Conservation (phyloP, 306 rosid species). For the Purshia tridentata region DNA sequence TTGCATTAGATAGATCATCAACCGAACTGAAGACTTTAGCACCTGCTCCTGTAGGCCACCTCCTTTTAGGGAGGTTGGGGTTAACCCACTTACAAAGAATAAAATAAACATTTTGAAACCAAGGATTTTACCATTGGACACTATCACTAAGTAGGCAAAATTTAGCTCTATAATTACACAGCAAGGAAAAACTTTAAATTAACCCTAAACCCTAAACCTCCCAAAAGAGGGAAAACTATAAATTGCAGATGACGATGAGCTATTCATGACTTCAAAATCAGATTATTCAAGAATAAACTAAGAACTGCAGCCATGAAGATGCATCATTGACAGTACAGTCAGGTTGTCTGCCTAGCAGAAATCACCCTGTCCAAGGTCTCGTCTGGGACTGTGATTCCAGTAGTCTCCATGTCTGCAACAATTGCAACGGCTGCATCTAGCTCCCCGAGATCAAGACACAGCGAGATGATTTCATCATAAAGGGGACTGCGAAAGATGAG, state of each 20-base stretch:
- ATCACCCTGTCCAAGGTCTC: conserved; percentile 83
- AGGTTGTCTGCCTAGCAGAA: conserved; percentile 51
- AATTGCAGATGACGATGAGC: too few species aligned
- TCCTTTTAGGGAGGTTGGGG: too few species aligned
- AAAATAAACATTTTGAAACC: too few species aligned
- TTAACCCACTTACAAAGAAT: too few species aligned
- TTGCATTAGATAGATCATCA: too few species aligned
- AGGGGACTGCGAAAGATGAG: conserved; percentile 55
- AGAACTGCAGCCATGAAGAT: conserved; percentile 12
- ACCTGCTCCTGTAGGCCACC: too few species aligned
- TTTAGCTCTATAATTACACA: neutral
- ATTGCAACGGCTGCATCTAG: conserved; percentile 94
- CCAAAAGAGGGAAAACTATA: too few species aligned
- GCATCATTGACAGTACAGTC: conserved; percentile 22
- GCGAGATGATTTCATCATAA: conserved; percentile 73
- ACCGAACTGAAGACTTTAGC: too few species aligned
- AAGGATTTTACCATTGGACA: too few species aligned
- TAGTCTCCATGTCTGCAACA: conserved; percentile 82
- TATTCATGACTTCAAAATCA: neutral
- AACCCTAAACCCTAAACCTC: neutral
- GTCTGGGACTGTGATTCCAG: conserved; percentile 76
- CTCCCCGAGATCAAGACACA: conserved; percentile 85
- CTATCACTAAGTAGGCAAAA: neutral
- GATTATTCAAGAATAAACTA: neutral
- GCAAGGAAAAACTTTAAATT: neutral